These are phyloP conservation scores for Chalaropsis thielavioides DNA, from an alignment of 2,329 filamentous ascomycete genomes.

Conservation along the genomic window DNA sequence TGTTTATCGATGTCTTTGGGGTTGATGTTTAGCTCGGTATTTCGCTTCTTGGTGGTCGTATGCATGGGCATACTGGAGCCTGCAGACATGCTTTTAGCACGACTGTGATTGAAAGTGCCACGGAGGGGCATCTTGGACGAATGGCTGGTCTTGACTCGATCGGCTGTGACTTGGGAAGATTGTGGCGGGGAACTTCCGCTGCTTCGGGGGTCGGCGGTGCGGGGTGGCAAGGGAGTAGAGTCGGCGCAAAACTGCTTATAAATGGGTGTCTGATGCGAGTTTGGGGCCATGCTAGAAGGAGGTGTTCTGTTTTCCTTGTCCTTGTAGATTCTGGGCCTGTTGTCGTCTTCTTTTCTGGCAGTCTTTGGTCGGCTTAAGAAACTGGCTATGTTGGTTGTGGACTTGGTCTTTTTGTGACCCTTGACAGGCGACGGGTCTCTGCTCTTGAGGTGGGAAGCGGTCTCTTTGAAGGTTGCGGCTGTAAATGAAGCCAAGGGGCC, in stretches of 20 bases:
- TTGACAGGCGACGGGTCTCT: constrained; percentile 41
- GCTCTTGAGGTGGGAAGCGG: constrained; percentile 25
- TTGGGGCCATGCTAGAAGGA: constrained; percentile 9
- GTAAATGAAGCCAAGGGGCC: constrained; percentile 13
- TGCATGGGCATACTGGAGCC: constrained; percentile 3
- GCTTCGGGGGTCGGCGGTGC: constrained; percentile 2
- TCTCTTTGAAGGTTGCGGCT: constrained; percentile 7
- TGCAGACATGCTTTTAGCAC: constrained; percentile 23
- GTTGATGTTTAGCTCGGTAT: constrained; percentile 38
- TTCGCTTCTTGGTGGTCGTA: background rate
- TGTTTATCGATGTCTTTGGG: constrained; percentile 42
- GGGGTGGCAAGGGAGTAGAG: background rate
- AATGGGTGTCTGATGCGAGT: constrained; percentile 11
- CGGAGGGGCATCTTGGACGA: constrained; percentile 8
- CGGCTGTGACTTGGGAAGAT: background rate
- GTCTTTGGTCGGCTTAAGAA: constrained; percentile 65
- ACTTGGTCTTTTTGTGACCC: constrained; percentile 60
- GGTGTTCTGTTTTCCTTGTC: constrained; percentile 18
- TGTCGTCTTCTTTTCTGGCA: constrained; percentile 37
- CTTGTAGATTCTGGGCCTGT: constrained; percentile 10
- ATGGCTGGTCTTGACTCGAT: constrained; percentile 11
- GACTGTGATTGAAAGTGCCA: constrained; percentile 26
- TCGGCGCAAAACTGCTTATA: constrained; percentile 15
- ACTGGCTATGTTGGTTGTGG: constrained; percentile 63
- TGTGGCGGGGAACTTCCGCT: constrained; percentile 7